These are phyloP conservation scores for Tolypocladium tropicale DNA, from an alignment of 2,329 filamentous ascomycete species.

Conservation along the genomic window DNA sequence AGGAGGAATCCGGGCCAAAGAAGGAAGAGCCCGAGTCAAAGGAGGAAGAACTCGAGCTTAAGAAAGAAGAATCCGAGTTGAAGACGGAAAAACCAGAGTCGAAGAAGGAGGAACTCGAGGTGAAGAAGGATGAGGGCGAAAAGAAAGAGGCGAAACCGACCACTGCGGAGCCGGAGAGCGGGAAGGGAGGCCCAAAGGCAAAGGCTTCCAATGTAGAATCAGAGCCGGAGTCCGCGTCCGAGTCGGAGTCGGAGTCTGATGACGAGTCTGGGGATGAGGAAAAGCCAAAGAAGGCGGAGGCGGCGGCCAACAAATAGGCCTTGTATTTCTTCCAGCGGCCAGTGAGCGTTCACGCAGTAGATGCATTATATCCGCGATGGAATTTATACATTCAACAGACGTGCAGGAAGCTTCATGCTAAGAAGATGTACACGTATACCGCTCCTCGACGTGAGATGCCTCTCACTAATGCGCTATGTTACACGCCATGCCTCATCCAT, in stretches of 20 bases:
- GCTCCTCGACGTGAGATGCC: too few species aligned
- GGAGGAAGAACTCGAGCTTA: conserved; percentile 28
- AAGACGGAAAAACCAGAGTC: conserved; percentile 26
- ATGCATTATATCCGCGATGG: conserved; percentile 4
- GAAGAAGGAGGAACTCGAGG: too few species aligned
- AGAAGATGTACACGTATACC: not conserved
- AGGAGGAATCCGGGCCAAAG: conserved; percentile 19
- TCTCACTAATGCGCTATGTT: not conserved
- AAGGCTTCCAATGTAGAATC: conserved; percentile 15
- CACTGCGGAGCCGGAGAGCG: conserved; percentile 6
- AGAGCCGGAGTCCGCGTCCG: too few species aligned
- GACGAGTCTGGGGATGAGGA: conserved; percentile 12
- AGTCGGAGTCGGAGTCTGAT: not conserved
- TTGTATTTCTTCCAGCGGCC: not conserved
- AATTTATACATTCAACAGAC: not conserved
- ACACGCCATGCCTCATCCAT: not conserved
- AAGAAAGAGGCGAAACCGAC: conserved; percentile 6
- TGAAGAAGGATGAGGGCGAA: conserved; percentile 21
- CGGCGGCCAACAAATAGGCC: not conserved
- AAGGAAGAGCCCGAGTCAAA: conserved; percentile 27
- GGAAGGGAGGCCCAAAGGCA: conserved; percentile 13
- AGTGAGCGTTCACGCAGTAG: not conserved
- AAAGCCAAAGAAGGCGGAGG: conserved; percentile 4
- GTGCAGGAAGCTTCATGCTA: not conserved
- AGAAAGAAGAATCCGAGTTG: conserved; percentile 20